Conservation (phyloP, 2,329 filamentous ascomycete species). For the Talaromyces sp. region DNA sequence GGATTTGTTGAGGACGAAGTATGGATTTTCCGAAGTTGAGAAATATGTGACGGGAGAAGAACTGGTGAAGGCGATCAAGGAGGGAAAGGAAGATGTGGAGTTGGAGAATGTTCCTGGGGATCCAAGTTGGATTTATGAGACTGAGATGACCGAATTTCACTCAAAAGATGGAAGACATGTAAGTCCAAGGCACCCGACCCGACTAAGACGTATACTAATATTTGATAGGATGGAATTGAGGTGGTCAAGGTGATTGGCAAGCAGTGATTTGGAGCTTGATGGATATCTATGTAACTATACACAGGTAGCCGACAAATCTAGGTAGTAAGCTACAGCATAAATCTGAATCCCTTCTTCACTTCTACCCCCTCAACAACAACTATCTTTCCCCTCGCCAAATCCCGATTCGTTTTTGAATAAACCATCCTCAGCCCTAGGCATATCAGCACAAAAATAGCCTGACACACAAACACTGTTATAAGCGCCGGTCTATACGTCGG, state of each 20-base stretch:
- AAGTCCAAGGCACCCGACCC: not conserved
- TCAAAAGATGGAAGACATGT: not conserved
- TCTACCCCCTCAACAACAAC: not conserved
- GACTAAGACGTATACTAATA: not conserved
- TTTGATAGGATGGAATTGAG: constrained; percentile 9
- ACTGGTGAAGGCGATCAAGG: constrained; percentile 26
- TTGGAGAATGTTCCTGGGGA: constrained; percentile 46
- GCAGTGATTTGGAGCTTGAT: not conserved
- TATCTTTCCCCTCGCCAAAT: not conserved
- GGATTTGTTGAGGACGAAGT: constrained; percentile 46
- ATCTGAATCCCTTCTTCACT: not conserved
- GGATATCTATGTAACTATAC: not conserved
- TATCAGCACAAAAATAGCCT: constrained; percentile 3
- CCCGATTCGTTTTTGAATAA: not conserved
- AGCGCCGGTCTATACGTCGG: constrained; percentile 7
- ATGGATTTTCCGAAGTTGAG: constrained; percentile 51
- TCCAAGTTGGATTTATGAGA: constrained; percentile 62
- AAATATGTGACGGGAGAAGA: not conserved
- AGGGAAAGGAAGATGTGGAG: constrained; percentile 22
- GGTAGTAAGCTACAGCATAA: not conserved
- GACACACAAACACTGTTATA: constrained; percentile 3
- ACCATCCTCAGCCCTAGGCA: not conserved
- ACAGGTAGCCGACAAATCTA: not conserved
- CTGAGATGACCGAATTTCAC: constrained; percentile 39
- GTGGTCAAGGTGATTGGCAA: constrained; percentile 13